Conservation (phyloP, 306 rosid species). For the Prunus dulcis region DNA sequence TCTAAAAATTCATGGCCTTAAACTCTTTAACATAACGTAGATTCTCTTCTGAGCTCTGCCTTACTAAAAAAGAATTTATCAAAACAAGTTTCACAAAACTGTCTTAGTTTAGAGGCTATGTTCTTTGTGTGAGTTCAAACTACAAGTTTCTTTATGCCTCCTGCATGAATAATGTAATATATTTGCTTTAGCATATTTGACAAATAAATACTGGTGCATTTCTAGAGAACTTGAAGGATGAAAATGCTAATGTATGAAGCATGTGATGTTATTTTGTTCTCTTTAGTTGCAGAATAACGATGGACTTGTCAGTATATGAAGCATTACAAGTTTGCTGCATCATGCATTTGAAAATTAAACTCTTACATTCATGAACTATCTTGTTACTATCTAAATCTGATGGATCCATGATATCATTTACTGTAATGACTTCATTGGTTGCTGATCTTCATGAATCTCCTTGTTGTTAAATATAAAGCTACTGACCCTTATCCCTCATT, state of each 20-base stretch:
- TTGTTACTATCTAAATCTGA: not conserved
- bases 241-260: not conserved
- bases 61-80: not conserved
- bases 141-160: not conserved
- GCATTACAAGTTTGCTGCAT: not conserved
- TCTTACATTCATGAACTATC: not conserved
- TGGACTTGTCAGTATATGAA: not conserved
- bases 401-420: not conserved
- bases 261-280: not conserved
- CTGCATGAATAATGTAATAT: not conserved
- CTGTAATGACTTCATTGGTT: not conserved
- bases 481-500: constrained; percentile 28
- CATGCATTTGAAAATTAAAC: not conserved
- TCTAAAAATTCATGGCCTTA: constrained; percentile 9
- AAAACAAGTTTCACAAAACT: not conserved
- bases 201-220: not conserved
- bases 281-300: not conserved
- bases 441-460: not conserved
- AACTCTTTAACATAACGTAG: not conserved
- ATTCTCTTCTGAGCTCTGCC: not conserved
- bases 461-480: constrained; percentile 12
- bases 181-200: not conserved
- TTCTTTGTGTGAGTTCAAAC: not conserved
- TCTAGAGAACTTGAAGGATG: constrained; percentile 6
- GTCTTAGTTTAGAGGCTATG: not conserved